Percentiles rank a stretch among this genome's conserved stretches.
These are phyloP conservation scores for Zygosaccharomyces rouxii DNA, from an alignment of 805 yeast genomes.

Conservation along the genomic window DNA sequence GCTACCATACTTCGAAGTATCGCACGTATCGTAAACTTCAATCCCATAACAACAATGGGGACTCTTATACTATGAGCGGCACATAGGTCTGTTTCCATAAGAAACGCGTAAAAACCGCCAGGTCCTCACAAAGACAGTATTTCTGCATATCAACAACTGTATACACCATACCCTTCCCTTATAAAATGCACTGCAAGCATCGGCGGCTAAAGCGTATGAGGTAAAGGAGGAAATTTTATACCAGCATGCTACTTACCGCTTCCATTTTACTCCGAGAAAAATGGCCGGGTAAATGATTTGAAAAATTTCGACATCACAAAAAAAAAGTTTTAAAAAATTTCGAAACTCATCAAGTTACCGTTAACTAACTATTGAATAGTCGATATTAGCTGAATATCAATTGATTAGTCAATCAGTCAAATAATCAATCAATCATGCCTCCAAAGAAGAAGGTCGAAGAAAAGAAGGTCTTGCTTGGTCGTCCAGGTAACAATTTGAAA, in stretches of 20 bases:
- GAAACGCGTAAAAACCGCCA: too few relatives aligned
- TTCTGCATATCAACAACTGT: too few relatives aligned
- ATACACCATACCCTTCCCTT: too few relatives aligned
- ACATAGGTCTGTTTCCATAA: too few relatives aligned
- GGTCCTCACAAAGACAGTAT: too few relatives aligned
- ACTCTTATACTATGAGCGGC: too few relatives aligned
- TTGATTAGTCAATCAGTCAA: neutral
- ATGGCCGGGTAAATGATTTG: neutral
- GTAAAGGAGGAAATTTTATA: neutral
- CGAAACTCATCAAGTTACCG: conserved; percentile 2
- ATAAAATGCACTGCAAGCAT: too few relatives aligned
- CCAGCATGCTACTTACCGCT: neutral
- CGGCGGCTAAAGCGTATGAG: neutral
- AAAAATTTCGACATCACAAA: neutral
- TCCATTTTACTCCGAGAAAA: neutral
- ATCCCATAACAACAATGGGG: too few relatives aligned
- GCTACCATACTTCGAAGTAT: too few relatives aligned
- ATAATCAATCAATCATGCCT: conserved; percentile 28
- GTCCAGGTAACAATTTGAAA: conserved; percentile 72
- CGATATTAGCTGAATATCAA: neutral
- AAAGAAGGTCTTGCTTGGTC: conserved; percentile 72
- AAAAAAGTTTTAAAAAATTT: conserved; percentile 2
- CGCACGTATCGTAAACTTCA: too few relatives aligned
- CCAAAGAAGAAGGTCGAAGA: conserved; percentile 43
- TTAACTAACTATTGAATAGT: neutral